Evolutionary conservation across 768 basidiomycete species (phyloP).

Genomic region (Rhodocollybia butyracea): DNA sequence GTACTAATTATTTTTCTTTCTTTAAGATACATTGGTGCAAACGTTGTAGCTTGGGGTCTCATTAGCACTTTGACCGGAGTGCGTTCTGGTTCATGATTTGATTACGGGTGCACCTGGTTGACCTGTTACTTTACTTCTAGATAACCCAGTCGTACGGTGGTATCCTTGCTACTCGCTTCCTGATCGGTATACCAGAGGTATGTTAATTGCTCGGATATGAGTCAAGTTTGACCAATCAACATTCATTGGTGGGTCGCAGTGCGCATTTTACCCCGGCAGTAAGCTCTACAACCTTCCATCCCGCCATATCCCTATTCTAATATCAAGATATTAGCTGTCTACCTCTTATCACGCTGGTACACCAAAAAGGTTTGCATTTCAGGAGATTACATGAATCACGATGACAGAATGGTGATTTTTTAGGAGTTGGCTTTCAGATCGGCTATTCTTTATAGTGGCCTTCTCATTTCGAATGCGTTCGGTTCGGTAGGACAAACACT

Average conservation of each 20-base stretch:
- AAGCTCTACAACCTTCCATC: slow-evolving; percentile 23
- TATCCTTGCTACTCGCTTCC: slow-evolving; percentile 53
- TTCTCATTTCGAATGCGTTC: slow-evolving; percentile 65
- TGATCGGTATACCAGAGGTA: slow-evolving; percentile 62
- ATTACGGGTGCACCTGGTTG: not conserved
- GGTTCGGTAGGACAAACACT: slow-evolving; percentile 43
- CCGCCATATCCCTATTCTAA: not conserved
- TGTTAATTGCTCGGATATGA: not conserved
- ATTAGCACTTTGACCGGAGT: slow-evolving; percentile 65
- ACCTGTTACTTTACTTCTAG: slow-evolving; percentile 26
- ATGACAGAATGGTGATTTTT: not conserved
- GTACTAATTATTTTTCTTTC: no score
- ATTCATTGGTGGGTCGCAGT: slow-evolving; percentile 24
- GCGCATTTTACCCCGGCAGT: slow-evolving; percentile 64
- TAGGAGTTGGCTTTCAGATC: slow-evolving; percentile 67
- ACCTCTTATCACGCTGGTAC: slow-evolving; percentile 52
- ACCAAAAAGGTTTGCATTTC: slow-evolving; percentile 58
- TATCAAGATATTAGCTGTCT: slow-evolving; percentile 23
- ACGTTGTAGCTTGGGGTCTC: slow-evolving; percentile 61
- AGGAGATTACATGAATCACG: not conserved
- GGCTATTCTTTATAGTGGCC: slow-evolving; percentile 56
- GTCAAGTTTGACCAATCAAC: not conserved
- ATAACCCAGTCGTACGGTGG: slow-evolving; percentile 52
- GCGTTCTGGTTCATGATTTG: slow-evolving; percentile 15
- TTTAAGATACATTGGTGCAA: slow-evolving; percentile 62